A percentile compares a stretch with the other conserved stretches of the same genome.
Conservation (phyloP, 306 rosid species). For the Arachis stenosperma region DNA sequence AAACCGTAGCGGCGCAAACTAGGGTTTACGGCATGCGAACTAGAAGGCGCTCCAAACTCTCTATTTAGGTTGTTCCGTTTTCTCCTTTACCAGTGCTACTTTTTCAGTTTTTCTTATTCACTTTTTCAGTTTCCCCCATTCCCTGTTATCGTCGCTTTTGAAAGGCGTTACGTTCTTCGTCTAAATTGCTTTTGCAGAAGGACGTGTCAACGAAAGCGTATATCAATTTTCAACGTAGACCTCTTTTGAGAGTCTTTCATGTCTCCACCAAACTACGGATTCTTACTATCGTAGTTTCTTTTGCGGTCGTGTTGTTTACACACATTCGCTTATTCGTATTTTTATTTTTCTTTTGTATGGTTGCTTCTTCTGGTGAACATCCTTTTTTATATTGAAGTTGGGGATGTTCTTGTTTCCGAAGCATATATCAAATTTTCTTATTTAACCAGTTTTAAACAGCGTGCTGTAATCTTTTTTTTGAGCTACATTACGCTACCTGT, state of each 20-base stretch:
- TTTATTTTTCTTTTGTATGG: background rate
- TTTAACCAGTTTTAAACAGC: conserved; percentile 80
- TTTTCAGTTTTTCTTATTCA: rapidly evolving
- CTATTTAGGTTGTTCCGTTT: conserved; percentile 6
- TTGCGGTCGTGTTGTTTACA: conserved; percentile 48
- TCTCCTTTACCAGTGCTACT: no score
- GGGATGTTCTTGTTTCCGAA: conserved; percentile 87
- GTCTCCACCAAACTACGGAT: conserved; percentile 32
- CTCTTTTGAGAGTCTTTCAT: background rate
- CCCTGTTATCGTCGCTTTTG: conserved; percentile 53
- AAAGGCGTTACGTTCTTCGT: conserved; percentile 88
- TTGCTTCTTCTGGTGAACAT: conserved; percentile 90
- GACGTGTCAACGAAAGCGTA: conserved; percentile 96
- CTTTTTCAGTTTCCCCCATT: no score
- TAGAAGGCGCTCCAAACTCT: background rate
- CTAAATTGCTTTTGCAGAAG: conserved; percentile 47
- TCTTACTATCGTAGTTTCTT: conserved; percentile 43
- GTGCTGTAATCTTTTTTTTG: conserved; percentile 42
- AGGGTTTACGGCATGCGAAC: background rate
- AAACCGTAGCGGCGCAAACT: conserved; percentile 40
- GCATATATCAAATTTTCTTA: conserved; percentile 53
- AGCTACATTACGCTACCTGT: conserved; percentile 80
- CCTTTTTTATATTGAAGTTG: conserved; percentile 44
- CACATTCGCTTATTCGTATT: background rate
- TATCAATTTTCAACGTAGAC: conserved; percentile 44